Conservation (phyloP, 192 early-diverging fungal genomes). For the Backusella tarrabulga region DNA sequence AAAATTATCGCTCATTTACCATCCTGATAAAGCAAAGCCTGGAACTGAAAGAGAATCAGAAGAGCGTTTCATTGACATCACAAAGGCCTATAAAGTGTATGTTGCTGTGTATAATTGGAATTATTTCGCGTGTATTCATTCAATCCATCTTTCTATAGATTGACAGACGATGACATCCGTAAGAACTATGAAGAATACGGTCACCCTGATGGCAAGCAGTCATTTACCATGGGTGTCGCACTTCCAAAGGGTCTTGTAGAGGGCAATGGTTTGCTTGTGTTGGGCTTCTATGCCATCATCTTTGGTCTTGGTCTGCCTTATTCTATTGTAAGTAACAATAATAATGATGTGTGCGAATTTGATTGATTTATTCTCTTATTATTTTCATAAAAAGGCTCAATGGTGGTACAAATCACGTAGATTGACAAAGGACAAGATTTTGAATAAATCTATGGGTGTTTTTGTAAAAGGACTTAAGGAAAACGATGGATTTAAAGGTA, state of each 20-base stretch:
- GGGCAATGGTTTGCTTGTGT: conserved; percentile 79
- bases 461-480: conserved; percentile 93
- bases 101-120: background rate
- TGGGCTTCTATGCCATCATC: conserved; percentile 80
- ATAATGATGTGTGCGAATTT: too few relatives aligned
- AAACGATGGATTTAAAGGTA: conserved; percentile 36
- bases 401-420: conserved; percentile 95
- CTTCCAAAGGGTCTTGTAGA: conserved; percentile 91
- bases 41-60: conserved; percentile 70
- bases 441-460: conserved; percentile 83
- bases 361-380: background rate
- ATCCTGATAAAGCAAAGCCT: conserved; percentile 75
- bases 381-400: conserved; percentile 49
- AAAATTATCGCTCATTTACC: conserved; percentile 66
- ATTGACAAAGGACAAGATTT: conserved; percentile 88
- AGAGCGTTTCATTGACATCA: conserved; percentile 79
- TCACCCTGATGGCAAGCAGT: conserved; percentile 96
- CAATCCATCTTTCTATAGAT: conserved; percentile 33
- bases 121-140: background rate
- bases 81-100: conserved; percentile 91
- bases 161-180: conserved; percentile 89
- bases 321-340: conserved; percentile 60
- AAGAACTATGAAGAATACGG: conserved; percentile 95
- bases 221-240: conserved; percentile 89
- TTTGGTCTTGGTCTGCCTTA: conserved; percentile 90